phyloP scores from a whole-genome alignment of 2,329 filamentous ascomycete species.

The Pseudopyricularia javanii region DNA sequence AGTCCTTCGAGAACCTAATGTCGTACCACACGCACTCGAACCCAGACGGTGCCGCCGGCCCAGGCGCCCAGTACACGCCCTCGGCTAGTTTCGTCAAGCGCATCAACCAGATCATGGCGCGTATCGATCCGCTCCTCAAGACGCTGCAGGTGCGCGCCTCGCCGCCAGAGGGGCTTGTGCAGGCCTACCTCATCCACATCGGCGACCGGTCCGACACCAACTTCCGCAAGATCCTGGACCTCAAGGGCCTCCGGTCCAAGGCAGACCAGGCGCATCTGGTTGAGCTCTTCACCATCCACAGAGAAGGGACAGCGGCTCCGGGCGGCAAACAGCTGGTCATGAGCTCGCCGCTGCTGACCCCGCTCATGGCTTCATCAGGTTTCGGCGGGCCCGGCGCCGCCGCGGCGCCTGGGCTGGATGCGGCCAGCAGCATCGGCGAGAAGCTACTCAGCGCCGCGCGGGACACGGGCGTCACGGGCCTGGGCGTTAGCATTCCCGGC shows the following conservation, averaged over 20 bases:
- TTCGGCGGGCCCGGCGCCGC: conserved; percentile 15
- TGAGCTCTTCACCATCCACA: conserved; percentile 72
- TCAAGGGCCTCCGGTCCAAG: conserved; percentile 76
- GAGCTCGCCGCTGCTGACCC: conserved; percentile 58
- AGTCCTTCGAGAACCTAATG: conserved; percentile 61
- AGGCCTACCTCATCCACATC: conserved; percentile 96
- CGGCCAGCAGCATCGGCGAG: conserved; percentile 50
- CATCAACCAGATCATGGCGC: conserved; percentile 70
- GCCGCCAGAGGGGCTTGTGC: conserved; percentile 85
- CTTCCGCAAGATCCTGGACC: conserved; percentile 89
- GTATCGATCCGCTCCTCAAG: conserved; percentile 86
- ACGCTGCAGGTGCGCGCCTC: conserved; percentile 88
- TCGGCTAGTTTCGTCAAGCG: conserved; percentile 66
- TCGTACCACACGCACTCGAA: conserved; percentile 42
- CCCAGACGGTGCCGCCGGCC: conserved; percentile 17
- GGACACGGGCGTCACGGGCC: conserved; percentile 62
- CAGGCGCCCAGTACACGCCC: conserved; percentile 17
- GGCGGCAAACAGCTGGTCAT: conserved; percentile 52
- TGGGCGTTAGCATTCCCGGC: conserved; percentile 67
- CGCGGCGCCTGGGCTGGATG: not conserved
- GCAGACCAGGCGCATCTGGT: conserved; percentile 70
- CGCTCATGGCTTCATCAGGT: conserved; percentile 39
- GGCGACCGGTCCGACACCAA: conserved; percentile 87
- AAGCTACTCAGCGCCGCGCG: conserved; percentile 79
- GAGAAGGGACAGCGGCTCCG: conserved; percentile 50